Evolutionary conservation across 2,329 filamentous ascomycete genomes (phyloP).

Genomic region (Dothidotthia symphoricarpi): DNA sequence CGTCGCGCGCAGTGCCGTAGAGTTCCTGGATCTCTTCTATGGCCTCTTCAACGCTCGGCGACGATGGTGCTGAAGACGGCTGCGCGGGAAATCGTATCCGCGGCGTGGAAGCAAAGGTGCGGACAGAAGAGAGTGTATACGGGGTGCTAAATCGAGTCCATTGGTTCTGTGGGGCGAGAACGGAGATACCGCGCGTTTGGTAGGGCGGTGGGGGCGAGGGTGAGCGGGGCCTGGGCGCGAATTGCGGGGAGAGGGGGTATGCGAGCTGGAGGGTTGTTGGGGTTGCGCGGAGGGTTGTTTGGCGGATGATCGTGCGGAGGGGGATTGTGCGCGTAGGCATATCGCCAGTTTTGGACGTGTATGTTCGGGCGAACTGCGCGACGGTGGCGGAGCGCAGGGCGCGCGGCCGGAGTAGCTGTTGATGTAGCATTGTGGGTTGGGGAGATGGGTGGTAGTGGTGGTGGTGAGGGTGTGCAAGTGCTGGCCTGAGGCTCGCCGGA

Average conservation of each 20-base stretch:
- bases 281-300: conserved; percentile 26
- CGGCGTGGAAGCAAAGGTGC: conserved; percentile 28
- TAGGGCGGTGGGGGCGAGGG: conserved; percentile 28
- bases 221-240: conserved; percentile 21
- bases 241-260: conserved; percentile 20
- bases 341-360: conserved; percentile 17
- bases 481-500: conserved; percentile 9
- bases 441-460: conserved; percentile 2
- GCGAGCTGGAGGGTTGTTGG: conserved; percentile 23
- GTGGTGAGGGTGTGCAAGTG: conserved; percentile 1
- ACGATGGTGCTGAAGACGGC: conserved; percentile 6
- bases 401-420: conserved; percentile 4
- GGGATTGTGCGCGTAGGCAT: conserved; percentile 26
- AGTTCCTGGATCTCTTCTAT: conserved; percentile 41
- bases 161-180: conserved; percentile 24
- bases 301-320: conserved; percentile 32
- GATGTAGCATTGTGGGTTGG: conserved; percentile 16
- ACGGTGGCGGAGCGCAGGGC: conserved; percentile 10
- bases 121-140: conserved; percentile 30
- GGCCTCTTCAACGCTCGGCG: conserved; percentile 30
- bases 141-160: conserved; percentile 38
- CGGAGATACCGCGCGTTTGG: conserved; percentile 23
- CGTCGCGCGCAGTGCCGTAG: conserved; percentile 41
- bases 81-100: conserved; percentile 8
- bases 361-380: conserved; percentile 11